Base-by-base conservation (phyloP, 108 stramenopile genomes). In the Conticribra weissflogii region DNA sequence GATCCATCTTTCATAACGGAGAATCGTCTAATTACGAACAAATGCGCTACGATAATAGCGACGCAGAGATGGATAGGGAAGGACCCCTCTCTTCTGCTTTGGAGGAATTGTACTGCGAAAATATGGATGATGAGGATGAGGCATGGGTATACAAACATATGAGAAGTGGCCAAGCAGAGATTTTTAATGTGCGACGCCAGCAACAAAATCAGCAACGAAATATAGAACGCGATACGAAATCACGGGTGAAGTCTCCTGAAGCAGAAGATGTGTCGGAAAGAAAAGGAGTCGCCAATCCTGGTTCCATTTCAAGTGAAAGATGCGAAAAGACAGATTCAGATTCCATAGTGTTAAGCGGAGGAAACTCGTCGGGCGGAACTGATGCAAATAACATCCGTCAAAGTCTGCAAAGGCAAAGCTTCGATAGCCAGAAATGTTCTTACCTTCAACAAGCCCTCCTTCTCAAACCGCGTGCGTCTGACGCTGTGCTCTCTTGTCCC, bases 111-210 rank as follows among this genome's bases (percentile, higher is more conserved):
- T 76, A 76, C 16, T 76, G 67, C 22, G 61, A 60, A 32, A 76
- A 76, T 67, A 54, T 85, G 58, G 94, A 95, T 66, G 83, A 89
- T 12, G 87, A 91, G 64, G 91, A 95, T 73, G 91, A 89, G 71
- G 89, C 89, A 28, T 95, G 87, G 76, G 94, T 95, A 3, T 88
- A 92, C 64, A 72, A 72, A 28, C 70, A 95, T 57, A 76, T 95
- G 64, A 72, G 94, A 32, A 54, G 85, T 31, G 86, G 89, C 19
- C 66, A 81, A 36, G 63, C 71, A 36, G 84, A 89, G 63, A 46
- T 72, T 44, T 71, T 86, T 8, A 53, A 53, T 30, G 54, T 70
- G 28, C 58, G 60, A 47, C 33, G 22, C 34, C 47, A 49, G 48
- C 59, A 41, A 12, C 22, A 33, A n/a, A n/a, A n/a, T n/a, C n/a